Conservation (phyloP, 75 land plant species). For the Azolla pinnata region DNA sequence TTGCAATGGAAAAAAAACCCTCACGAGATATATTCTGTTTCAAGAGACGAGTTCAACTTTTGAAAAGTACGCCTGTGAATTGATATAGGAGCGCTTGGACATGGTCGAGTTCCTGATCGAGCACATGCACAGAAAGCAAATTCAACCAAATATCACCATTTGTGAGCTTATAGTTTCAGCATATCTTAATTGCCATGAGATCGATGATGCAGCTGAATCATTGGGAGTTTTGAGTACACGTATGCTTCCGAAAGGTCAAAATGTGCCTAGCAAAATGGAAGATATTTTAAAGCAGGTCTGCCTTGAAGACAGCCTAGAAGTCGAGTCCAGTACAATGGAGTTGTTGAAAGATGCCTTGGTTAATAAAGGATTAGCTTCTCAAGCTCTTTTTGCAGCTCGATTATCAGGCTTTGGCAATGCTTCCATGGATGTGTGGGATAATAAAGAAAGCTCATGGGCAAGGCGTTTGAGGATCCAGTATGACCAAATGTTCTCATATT, state of each 20-base stretch:
- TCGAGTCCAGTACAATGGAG: background rate
- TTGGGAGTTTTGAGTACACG: slow-evolving; percentile 20
- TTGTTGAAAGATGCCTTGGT: slow-evolving; percentile 16
- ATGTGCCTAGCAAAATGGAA: background rate
- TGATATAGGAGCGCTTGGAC: slow-evolving; percentile 18
- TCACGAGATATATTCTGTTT: background rate
- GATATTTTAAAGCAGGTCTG: background rate
- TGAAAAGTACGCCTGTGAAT: background rate
- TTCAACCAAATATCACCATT: slow-evolving; percentile 15
- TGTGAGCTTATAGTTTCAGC: slow-evolving; percentile 20
- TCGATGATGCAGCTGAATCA: slow-evolving; percentile 23
- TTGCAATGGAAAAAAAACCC: background rate
- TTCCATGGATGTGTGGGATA: slow-evolving; percentile 3
- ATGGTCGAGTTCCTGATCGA: slow-evolving; percentile 23
- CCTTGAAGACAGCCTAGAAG: slow-evolving; percentile 6
- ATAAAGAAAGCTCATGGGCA: slow-evolving; percentile 16
- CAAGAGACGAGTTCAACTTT: background rate
- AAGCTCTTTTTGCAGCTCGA: slow-evolving; percentile 10
- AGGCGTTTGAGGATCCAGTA: slow-evolving; percentile 14
- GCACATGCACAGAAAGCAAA: slow-evolving; percentile 15
- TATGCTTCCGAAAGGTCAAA: slow-evolving; percentile 9
- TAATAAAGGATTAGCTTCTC: slow-evolving; percentile 5
- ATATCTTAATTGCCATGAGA: slow-evolving; percentile 16
- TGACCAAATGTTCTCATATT: too few species aligned
- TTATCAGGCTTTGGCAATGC: slow-evolving; percentile 11